Evolutionary conservation across 257 asterid species (phyloP).

Genomic region (Apocynum venetum): DNA sequence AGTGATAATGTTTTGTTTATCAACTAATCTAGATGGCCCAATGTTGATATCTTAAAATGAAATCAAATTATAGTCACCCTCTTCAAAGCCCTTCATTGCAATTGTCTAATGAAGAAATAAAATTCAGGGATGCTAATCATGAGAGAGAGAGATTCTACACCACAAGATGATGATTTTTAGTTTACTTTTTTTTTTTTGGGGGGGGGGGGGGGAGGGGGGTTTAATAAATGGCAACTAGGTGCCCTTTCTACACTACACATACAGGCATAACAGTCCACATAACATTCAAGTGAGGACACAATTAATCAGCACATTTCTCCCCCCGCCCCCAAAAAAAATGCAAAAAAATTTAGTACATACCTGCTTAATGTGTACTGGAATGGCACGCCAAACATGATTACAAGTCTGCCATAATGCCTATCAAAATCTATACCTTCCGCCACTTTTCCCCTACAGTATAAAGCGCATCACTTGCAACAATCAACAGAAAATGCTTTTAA

Average conservation of each 20-base stretch:
- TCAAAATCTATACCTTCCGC: constrained; percentile 99
- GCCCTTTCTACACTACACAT: background rate
- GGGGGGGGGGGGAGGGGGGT: background rate
- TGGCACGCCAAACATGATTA: constrained; percentile 95
- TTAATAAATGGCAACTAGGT: background rate
- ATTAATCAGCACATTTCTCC: background rate
- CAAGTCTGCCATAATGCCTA: constrained; percentile 97
- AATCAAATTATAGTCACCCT: background rate
- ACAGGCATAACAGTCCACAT: background rate
- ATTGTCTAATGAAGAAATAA: background rate
- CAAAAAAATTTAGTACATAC: constrained; percentile 18
- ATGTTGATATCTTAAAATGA: background rate
- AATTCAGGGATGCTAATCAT: background rate
- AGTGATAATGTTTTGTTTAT: background rate
- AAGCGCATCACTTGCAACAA: constrained; percentile 5
- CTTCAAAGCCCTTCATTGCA: background rate
- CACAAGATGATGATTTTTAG: background rate
- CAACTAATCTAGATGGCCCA: background rate
- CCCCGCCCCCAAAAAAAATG: background rate
- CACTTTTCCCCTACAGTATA: constrained; percentile 83
- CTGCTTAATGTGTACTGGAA: constrained; percentile 95
- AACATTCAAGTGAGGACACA: background rate
- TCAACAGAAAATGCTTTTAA: background rate
- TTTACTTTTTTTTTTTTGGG: too few relatives aligned
- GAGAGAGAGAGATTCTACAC: background rate